A percentile compares a stretch with the other conserved stretches of the same genome.
These are phyloP conservation scores for Myriosclerotinia duriaeana DNA, from an alignment of 2,329 filamentous ascomycete species.

Conservation along the genomic window DNA sequence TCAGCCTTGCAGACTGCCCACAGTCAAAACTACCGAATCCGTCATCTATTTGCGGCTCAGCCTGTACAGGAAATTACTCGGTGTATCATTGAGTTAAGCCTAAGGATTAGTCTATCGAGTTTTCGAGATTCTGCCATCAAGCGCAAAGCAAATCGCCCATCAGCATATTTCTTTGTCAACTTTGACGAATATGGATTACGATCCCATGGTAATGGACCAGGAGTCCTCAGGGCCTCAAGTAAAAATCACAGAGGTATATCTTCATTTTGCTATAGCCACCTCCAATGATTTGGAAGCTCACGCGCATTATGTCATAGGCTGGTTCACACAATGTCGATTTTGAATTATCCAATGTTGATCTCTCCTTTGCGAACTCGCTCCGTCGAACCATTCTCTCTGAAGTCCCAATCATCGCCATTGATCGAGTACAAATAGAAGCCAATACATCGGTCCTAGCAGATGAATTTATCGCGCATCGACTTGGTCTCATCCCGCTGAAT, in stretches of 20 bases:
- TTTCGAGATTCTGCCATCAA: constrained; percentile 1
- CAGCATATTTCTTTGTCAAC: constrained; percentile 21
- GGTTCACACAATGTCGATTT: constrained; percentile 84
- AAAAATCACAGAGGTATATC: constrained; percentile 47
- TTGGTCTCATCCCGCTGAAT: constrained; percentile 85
- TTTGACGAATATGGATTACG: constrained; percentile 48
- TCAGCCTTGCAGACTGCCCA: constrained; percentile 33
- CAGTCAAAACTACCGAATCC: constrained; percentile 9
- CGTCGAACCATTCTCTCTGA: constrained; percentile 90
- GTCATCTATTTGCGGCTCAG: constrained; percentile 2
- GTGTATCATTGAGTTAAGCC: constrained; percentile 2
- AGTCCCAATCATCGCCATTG: constrained; percentile 91
- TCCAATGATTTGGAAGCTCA: constrained; percentile 30
- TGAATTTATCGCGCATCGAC: constrained; percentile 90
- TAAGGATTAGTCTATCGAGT: constrained; percentile 10
- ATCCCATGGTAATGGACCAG: constrained; percentile 45
- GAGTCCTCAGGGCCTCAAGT: constrained; percentile 49
- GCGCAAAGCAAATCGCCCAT: constrained; percentile 29
- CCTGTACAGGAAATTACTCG: constrained; percentile 10
- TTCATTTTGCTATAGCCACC: background rate
- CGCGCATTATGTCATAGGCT: constrained; percentile 54
- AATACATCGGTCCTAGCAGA: constrained; percentile 97
- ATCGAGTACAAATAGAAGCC: constrained; percentile 86
- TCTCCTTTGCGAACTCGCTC: constrained; percentile 88
- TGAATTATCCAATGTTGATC: constrained; percentile 83